Percentiles rank a stretch among this genome's conserved stretches.
Conservation (phyloP, 2,329 filamentous ascomycete genomes). For the Diplocarpon mali region DNA sequence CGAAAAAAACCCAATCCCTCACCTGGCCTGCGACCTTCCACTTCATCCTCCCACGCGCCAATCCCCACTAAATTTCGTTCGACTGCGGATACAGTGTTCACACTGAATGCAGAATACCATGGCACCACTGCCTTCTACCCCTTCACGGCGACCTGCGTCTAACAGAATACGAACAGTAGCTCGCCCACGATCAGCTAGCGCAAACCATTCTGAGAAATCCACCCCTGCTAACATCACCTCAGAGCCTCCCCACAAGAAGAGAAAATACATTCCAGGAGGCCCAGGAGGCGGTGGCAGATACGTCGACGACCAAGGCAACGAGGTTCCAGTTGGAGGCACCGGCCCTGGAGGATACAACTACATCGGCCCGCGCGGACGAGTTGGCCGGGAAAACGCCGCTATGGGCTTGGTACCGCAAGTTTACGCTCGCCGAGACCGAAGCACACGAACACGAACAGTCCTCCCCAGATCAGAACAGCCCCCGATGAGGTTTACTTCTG, state of each 20-base stretch:
- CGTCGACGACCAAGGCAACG: conserved; percentile 58
- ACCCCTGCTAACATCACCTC: conserved; percentile 17
- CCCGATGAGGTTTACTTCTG: conserved; percentile 27
- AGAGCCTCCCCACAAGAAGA: conserved; percentile 48
- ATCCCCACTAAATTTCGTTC: conserved; percentile 6
- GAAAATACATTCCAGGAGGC: conserved; percentile 74
- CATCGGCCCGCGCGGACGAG: conserved; percentile 40
- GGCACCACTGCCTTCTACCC: conserved; percentile 16
- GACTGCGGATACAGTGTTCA: conserved; percentile 2
- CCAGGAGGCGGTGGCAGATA: conserved; percentile 79
- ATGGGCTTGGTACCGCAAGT: conserved; percentile 36
- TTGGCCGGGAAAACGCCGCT: conserved; percentile 38
- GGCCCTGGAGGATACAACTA: conserved; percentile 38
- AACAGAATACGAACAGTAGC: conserved; percentile 15
- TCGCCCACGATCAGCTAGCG: conserved; percentile 20
- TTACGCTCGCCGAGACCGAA: conserved; percentile 40
- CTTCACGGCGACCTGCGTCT: conserved; percentile 21
- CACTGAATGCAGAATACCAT: conserved; percentile 11
- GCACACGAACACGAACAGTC: conserved; percentile 43
- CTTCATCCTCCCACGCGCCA: conserved; percentile 15
- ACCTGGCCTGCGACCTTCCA: conserved; percentile 13
- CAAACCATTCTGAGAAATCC: conserved; percentile 18
- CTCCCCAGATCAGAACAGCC: conserved; percentile 39
- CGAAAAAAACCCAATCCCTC: conserved; percentile 12
- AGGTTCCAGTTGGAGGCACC: conserved; percentile 43